These are phyloP conservation scores for Paramecium sonneborni DNA, from an alignment of 73 alveolate species.

Conservation along the genomic window DNA sequence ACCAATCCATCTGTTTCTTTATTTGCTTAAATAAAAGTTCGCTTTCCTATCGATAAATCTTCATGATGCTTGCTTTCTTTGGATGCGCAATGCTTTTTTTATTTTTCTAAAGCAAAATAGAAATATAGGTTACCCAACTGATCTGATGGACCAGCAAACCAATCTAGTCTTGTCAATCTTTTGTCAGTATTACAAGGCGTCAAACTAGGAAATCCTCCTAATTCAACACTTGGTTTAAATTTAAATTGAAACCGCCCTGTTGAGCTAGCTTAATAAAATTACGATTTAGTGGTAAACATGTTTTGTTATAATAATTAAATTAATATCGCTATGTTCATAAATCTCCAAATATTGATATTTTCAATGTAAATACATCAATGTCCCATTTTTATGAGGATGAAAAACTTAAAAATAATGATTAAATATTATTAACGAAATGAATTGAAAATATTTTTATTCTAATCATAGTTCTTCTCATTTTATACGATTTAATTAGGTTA, in stretches of 20 bases:
- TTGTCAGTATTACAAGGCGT: neutral
- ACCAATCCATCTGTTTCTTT: constrained; percentile 6
- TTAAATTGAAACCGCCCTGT: constrained; percentile 35
- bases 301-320: neutral
- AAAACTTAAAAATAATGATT: neutral
- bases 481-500: neutral
- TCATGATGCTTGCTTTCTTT: neutral
- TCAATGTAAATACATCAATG: no score
- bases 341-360: neutral
- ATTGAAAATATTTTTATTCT: neutral
- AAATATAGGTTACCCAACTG: neutral
- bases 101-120: neutral
- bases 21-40: constrained; percentile 23
- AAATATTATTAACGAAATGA: neutral
- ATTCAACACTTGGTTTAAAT: constrained; percentile 35
- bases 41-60: constrained; percentile 15
- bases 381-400: neutral
- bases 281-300: constrained; percentile 12
- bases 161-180: neutral
- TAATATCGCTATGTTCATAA: neutral
- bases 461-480: neutral
- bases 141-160: constrained; percentile 17
- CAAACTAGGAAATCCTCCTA: constrained; percentile 26
- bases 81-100: neutral
- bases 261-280: constrained; percentile 48